phyloP scores from a whole-genome alignment of 2,329 filamentous ascomycete species.

The Chaetomium sp. region DNA sequence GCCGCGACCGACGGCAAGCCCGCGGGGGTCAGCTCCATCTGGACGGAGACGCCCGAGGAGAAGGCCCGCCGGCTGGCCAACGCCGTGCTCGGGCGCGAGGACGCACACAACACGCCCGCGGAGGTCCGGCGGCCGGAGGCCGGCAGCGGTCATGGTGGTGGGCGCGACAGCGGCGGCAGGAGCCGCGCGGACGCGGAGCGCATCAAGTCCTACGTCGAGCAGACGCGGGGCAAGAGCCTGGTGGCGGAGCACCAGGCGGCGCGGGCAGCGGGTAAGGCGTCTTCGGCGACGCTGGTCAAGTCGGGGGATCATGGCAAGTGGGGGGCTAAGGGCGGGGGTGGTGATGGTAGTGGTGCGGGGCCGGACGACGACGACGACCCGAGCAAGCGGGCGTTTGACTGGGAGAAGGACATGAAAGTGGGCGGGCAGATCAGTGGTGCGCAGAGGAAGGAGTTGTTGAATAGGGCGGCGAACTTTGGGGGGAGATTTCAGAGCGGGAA shows the following conservation, averaged over 20 bases:
- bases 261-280: conserved; percentile 27
- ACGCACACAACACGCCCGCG: conserved; percentile 36
- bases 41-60: conserved; percentile 90
- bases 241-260: conserved; percentile 58
- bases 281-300: conserved; percentile 4
- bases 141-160: conserved; percentile 3
- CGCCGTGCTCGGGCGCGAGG: conserved; percentile 74
- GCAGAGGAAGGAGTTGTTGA: conserved; percentile 77
- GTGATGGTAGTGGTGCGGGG: conserved; percentile 42
- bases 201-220: conserved; percentile 54
- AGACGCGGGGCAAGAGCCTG: conserved; percentile 59
- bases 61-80: conserved; percentile 79
- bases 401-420: conserved; percentile 89
- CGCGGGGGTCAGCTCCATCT: conserved; percentile 67
- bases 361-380: conserved; percentile 80
- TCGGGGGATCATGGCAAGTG: conserved; percentile 4
- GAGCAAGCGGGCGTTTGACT: conserved; percentile 83
- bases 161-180: conserved; percentile 42
- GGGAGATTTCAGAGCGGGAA: conserved; percentile 79
- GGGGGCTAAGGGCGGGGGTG: conserved; percentile 25
- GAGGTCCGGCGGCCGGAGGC: conserved; percentile 54
- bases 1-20: conserved; percentile 40
- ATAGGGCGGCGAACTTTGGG: conserved; percentile 77
- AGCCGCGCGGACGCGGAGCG: conserved; percentile 54
- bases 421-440: conserved; percentile 70